Conservation (phyloP, 352 stramenopile genomes). For the Globisporangium paddicum region DNA sequence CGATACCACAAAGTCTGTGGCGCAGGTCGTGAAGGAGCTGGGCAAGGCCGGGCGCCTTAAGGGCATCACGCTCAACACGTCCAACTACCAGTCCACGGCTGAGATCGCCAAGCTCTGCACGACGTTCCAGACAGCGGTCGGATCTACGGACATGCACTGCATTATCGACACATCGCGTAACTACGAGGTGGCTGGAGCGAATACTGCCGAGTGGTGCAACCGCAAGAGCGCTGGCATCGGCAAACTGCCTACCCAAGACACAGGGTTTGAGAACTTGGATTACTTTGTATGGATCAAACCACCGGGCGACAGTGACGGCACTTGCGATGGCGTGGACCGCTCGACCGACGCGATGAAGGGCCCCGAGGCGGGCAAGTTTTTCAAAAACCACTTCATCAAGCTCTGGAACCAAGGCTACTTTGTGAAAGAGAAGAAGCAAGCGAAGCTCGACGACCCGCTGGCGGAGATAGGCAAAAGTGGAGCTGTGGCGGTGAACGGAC, state of each 20-base stretch:
- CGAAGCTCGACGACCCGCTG: no score
- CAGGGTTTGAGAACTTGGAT: conserved; percentile 43
- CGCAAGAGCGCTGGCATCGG: conserved; percentile 35
- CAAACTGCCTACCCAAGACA: conserved; percentile 41
- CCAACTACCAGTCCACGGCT: conserved; percentile 61
- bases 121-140: conserved; percentile 57
- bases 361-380: conserved; percentile 51
- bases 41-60: conserved; percentile 27
- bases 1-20: no score
- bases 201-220: conserved; percentile 57
- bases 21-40: no score
- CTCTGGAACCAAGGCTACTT: conserved; percentile 72
- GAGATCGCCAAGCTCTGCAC: conserved; percentile 45
- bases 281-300: conserved; percentile 77
- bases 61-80: conserved; percentile 74
- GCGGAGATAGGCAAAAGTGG: no score
- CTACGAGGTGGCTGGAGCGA: conserved; percentile 15
- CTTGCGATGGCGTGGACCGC: conserved; percentile 23
- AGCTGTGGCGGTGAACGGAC: no score
- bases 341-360: conserved; percentile 46
- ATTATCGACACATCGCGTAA: conserved; percentile 66
- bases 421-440: no score
- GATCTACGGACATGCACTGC: conserved; percentile 40
- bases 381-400: conserved; percentile 39
- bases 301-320: conserved; percentile 61